These are phyloP conservation scores for Telopea speciosissima DNA, from an alignment of 177 flowering plant genomes.

Conservation along the genomic window DNA sequence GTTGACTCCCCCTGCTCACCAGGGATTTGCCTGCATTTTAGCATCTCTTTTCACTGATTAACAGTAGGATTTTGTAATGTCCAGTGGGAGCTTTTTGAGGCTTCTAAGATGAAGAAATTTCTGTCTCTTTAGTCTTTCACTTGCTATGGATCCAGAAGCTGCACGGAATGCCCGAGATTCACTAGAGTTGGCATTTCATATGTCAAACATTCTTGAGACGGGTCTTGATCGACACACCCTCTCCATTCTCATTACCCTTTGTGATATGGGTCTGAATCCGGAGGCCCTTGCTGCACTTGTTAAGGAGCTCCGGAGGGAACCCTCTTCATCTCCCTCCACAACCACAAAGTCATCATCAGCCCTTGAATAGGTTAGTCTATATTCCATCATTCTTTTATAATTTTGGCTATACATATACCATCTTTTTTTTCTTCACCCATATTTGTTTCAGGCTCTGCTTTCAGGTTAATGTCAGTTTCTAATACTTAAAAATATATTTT, in stretches of 20 bases:
- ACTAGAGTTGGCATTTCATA: conserved; percentile 63
- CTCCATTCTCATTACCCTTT: conserved; percentile 75
- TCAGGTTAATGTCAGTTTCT: no score
- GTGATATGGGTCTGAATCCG: conserved; percentile 75
- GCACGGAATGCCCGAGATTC: conserved; percentile 64
- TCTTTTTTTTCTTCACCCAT: no score
- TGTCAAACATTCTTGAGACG: conserved; percentile 84
- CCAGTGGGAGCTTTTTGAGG: no score
- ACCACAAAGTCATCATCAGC: conserved; percentile 13
- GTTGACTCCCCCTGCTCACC: no score
- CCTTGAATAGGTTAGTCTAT: conserved; percentile 14
- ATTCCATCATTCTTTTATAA: background rate
- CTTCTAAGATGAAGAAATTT: background rate
- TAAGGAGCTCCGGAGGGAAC: conserved; percentile 57
- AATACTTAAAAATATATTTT: no score
- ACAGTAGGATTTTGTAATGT: no score
- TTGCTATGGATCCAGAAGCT: conserved; percentile 55
- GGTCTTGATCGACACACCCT: conserved; percentile 91
- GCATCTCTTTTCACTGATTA: no score
- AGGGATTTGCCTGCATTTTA: no score
- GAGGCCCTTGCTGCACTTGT: conserved; percentile 79
- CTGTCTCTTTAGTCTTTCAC: background rate
- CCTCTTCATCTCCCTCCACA: conserved; percentile 21
- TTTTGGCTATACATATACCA: background rate
- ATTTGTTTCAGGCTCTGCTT: no score